These are phyloP conservation scores for Phytophthora pistaciae DNA, from an alignment of 352 stramenopile genomes.

Conservation along the genomic window DNA sequence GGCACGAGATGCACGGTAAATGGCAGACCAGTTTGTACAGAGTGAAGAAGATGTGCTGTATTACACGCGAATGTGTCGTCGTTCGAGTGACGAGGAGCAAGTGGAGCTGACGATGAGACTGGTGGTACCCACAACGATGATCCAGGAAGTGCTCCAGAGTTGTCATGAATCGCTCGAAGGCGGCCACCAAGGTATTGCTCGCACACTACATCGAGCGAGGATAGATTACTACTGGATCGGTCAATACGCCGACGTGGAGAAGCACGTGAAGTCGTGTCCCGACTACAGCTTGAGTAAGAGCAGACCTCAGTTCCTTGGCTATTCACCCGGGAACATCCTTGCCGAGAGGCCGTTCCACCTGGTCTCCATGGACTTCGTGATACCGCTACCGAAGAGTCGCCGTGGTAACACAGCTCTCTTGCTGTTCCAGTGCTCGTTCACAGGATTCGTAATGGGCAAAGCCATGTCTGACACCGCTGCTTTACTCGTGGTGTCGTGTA, in stretches of 20 bases:
- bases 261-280: constrained; percentile 5
- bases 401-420: neutral
- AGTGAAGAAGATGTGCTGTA: no score
- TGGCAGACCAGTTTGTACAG: no score
- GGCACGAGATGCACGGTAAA: no score
- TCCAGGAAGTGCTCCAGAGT: constrained; percentile 17
- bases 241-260: constrained; percentile 4
- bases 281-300: constrained; percentile 18
- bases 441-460: neutral
- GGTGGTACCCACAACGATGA: constrained; percentile 13
- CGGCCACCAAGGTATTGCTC: constrained; percentile 8
- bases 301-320: constrained; percentile 6
- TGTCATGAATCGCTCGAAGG: constrained; percentile 19
- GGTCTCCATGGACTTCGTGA: neutral
- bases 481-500: neutral
- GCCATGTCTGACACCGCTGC: neutral
- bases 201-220: neutral
- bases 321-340: constrained; percentile 15
- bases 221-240: constrained; percentile 3
- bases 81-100: no score
- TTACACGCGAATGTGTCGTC: no score
- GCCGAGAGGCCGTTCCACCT: constrained; percentile 8
- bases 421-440: neutral
- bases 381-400: constrained; percentile 12
- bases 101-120: no score